Evolutionary conservation across 2,329 filamentous ascomycete genomes (phyloP), one percentile per base, ranked within the genome.

Genomic region (Pyricularia grisea): DNA sequence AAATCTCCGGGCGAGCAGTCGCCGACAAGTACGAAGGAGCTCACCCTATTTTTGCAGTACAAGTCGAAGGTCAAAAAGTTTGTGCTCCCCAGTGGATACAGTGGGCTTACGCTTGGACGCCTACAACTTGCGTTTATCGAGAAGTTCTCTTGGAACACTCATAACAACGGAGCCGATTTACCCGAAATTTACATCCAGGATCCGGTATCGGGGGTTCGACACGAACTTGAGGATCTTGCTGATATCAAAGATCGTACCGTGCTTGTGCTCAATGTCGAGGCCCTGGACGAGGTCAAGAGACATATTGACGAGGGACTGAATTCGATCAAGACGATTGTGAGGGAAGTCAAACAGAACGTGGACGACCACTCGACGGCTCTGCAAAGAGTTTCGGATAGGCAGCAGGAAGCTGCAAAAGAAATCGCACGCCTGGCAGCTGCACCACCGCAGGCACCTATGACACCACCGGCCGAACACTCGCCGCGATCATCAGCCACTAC

Each of bases 161-260:
- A 98, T 74, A 91, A 93, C 71, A 96, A 97, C 74, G 95, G 95
- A 9, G 88, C 89, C 17, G 95, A 99, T 76, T 81, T 99, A 65
- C 95, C 95, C 0, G 95, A 99, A 74, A 98, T 99, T 20, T 97
- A 99, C 77, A 95, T 99, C 20, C 95, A 99, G 78, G 95, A 99
- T 77, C 91, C 94, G 0, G 87, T 97, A 2, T 98, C 95, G 10
- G 95, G 95, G 0, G 92, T 99, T n/a, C 90, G 95, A 20, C 94
- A 99, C 77, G 95, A 99, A 80, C 82, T 99, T 28, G 95, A 99
- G 77, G 95, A 99, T 76, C 83, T 99, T 33, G 87, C 84, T 23
- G 95, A 99, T 76, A 92, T 99, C 74, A 97, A 97, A 79, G 95
- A 99, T 77, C 88, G 94, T 33, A 93, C 93, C 1, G 95, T 99